phyloP scores from a whole-genome alignment of 2,329 filamentous ascomycete genomes.

The Ophiostoma australiae region DNA sequence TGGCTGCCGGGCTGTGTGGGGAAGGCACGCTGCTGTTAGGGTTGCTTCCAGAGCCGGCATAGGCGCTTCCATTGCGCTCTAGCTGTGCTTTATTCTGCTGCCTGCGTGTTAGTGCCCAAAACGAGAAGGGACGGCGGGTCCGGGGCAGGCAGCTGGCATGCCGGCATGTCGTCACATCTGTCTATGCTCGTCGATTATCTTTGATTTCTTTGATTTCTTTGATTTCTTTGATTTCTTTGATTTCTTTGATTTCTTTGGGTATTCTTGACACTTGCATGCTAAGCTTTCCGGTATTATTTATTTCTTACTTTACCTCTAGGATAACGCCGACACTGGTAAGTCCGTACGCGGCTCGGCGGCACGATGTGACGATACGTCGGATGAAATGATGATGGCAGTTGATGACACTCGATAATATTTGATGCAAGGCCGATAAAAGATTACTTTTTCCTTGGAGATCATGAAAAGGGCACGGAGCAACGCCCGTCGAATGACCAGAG shows the following conservation, averaged over 20 bases:
- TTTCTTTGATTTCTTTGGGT: not conserved
- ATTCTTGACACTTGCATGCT: not conserved
- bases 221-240: too few species aligned
- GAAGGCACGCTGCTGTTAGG: not conserved
- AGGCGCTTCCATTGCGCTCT: not conserved
- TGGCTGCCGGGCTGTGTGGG: not conserved
- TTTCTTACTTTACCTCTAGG: not conserved
- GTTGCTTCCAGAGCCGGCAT: not conserved
- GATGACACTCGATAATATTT: too few species aligned
- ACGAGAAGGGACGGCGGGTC: not conserved
- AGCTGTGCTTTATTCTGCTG: not conserved
- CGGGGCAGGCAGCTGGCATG: not conserved
- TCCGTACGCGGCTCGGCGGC: not conserved
- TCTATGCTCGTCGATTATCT: not conserved
- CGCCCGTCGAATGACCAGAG: too few species aligned
- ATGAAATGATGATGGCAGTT: not conserved
- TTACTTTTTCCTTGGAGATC: too few species aligned
- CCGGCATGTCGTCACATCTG: not conserved
- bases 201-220: not conserved
- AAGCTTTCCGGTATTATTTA: not conserved
- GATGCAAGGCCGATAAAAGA: too few species aligned
- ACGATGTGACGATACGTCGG: not conserved
- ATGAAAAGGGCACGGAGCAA: too few species aligned
- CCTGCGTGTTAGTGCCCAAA: slow-evolving; percentile 12
- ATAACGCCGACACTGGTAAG: slow-evolving; percentile 3